phyloP scores from a whole-genome alignment of 805 yeast species.

The Candida xiaguanensis region DNA sequence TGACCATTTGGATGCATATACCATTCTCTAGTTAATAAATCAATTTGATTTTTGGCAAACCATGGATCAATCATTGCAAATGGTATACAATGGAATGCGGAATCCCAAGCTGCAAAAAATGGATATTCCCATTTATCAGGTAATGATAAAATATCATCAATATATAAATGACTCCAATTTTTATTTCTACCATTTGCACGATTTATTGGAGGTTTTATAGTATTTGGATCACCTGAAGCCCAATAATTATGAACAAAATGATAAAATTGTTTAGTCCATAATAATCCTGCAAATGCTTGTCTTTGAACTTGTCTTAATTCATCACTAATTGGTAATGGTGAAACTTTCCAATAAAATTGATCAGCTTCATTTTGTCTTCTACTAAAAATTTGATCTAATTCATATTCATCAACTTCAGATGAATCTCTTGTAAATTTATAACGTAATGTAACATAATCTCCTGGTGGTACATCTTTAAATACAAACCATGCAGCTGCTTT shows the following conservation, averaged over 20 bases:
- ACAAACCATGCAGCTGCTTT: slow-evolving; percentile 82
- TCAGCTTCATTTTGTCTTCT: slow-evolving; percentile 85
- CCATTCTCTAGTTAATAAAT: slow-evolving; percentile 87
- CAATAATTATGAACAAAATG: slow-evolving; percentile 82
- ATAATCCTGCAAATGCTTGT: slow-evolving; percentile 89
- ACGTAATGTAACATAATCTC: slow-evolving; percentile 81
- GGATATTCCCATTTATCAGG: slow-evolving; percentile 98
- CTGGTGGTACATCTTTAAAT: slow-evolving; percentile 79
- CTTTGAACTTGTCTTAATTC: slow-evolving; percentile 80
- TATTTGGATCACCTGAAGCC: slow-evolving; percentile 79
- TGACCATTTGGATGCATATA: slow-evolving; percentile 99
- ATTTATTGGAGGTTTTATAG: slow-evolving; percentile 71
- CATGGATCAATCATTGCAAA: slow-evolving; percentile 90
- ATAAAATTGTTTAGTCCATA: slow-evolving; percentile 93
- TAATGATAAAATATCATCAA: slow-evolving; percentile 81
- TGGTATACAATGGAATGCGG: slow-evolving; percentile 92
- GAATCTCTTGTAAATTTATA: slow-evolving; percentile 55
- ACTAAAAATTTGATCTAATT: slow-evolving; percentile 64
- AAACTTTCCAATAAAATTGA: slow-evolving; percentile 83
- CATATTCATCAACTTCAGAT: slow-evolving; percentile 64
- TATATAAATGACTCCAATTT: slow-evolving; percentile 86
- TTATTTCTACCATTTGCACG: slow-evolving; percentile 84
- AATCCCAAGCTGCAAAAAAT: slow-evolving; percentile 95
- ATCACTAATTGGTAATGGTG: slow-evolving; percentile 80
- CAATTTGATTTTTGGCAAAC: slow-evolving; percentile 86